Base-by-base conservation (phyloP, 805 yeast genomes). In the Candida ulmi region DNA sequence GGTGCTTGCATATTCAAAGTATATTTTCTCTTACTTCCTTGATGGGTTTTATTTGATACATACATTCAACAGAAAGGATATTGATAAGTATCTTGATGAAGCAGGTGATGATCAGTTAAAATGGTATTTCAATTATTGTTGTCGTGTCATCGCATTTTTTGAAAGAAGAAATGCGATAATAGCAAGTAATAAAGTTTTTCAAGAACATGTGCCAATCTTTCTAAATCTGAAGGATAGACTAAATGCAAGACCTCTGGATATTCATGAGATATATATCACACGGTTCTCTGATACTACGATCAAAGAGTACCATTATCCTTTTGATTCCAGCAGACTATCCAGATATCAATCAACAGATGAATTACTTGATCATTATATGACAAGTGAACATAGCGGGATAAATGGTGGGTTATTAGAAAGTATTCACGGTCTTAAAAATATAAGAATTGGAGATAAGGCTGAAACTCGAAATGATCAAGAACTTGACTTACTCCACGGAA, bases 111-210 rank as follows among this genome's bases (percentile, higher is more conserved):
- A 26, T 23, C 13, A 27, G 2, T 27, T 41, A 18, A 21, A 11
- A 11, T 18, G 27, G 21, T 37, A 26, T 31, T 35, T 35, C 11
- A 37, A 38, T 15, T 37, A 41, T 27, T 31, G 24, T 4, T 34
- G 38, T 30, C 36, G 44, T 15, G 17, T 37, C 5, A 19, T 37
- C 2, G 35, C 44, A 16, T 41, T 34, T 24, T 27, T 41, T n/a
- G 26, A 19, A 5, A 37, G 44, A 34, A 41, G 44, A 35, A 26
- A 21, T 21, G 24, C 9, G 24, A 21, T 21, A 9, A 9, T 21
- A 21, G 6, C 9, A 9, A 9, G 24, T 9, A 21, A 21, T 9
- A 21, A 21, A 21, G 9, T 21, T 9, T 21, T 21, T 9, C 24
- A 9, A 7, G 24, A 21, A 6, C 24, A 6, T 21, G 9, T 21